Evolutionary conservation across 805 yeast genomes (phyloP), one percentile per base, ranked within the genome.

Genomic region (Ascoidea tarda): DNA sequence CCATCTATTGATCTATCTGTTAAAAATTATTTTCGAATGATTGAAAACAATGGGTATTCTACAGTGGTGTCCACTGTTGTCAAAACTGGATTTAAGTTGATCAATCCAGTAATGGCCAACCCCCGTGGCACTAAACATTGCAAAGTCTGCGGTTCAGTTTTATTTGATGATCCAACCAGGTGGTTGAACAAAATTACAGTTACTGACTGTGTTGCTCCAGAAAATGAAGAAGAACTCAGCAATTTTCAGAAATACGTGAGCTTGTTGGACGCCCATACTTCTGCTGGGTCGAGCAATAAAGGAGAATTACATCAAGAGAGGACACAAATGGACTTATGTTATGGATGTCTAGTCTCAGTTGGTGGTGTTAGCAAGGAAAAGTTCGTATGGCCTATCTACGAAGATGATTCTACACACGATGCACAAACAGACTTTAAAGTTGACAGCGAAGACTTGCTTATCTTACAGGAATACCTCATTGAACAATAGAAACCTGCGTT

Each of bases 1-100:
- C 66, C 72, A 63, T 72, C 76, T 1, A 65, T 73, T 5, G 62
- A 71, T 46, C 75, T 70, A 51, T 62, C 72, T 45, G 67, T 72
- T 6, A 64, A 71, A 10, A 64, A 70, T 49, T 73, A 73, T 58
- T 70, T 73, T 54, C 61, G 60, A 31, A 65, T 64, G 48, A 61
- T 73, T n/a, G 77, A 73, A 55, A 69, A 68, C 6, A 54, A 52
- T 28, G 77, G 77, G 3, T 73, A 73, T 56, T 69, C 74, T 1
- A 71, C 76, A 6, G 71, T 76, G 6, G 75, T 75, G 5, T 71
- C 76, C 1, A 72, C 77, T 0, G 77, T 73, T 32, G 74, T 71
- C 6, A 72, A 70, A 49, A 73, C 76, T 1, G 75, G 75, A 4
- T 74, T 69, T 49, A 72, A 71, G 53, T 59, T 73, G 48, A 68